Conservation (phyloP, 2,329 filamentous ascomycete genomes). For the Grosmannia clavigera region DNA sequence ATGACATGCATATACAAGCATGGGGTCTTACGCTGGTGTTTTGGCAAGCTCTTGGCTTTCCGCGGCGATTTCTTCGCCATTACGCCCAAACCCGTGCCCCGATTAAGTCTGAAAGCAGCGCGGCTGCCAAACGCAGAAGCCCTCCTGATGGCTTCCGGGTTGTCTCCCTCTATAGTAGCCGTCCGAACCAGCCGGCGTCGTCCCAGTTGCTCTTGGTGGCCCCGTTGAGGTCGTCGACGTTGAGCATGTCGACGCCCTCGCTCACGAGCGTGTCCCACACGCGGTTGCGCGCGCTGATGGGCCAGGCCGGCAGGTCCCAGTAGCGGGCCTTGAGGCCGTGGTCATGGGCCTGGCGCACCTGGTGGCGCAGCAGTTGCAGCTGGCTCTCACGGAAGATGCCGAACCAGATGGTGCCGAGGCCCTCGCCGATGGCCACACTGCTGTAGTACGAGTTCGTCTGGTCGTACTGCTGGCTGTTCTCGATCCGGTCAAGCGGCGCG, state of each 20-base stretch:
- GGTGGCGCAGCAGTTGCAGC: conserved; percentile 27
- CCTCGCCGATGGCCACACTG: conserved; percentile 40
- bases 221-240: conserved; percentile 41
- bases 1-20: too few relatives aligned
- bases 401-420: conserved; percentile 39
- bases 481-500: conserved; percentile 40
- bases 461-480: conserved; percentile 25
- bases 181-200: background rate
- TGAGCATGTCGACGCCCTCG: conserved; percentile 48
- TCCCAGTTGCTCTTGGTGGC: conserved; percentile 10
- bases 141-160: too few relatives aligned
- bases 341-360: conserved; percentile 36
- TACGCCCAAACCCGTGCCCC: too few relatives aligned
- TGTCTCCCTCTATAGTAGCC: background rate
- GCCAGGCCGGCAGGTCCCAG: conserved; percentile 50
- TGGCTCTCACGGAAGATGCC: conserved; percentile 31
- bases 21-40: too few relatives aligned
- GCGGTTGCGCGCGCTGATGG: conserved; percentile 42
- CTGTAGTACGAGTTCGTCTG: conserved; percentile 53
- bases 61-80: too few relatives aligned
- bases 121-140: too few relatives aligned
- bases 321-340: conserved; percentile 47
- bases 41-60: too few relatives aligned
- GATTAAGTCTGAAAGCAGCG: too few relatives aligned
- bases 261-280: conserved; percentile 45